Evolutionary conservation across 805 yeast species (phyloP), one percentile per base, ranked within the genome.

Genomic region (Yarrowia sp.): DNA sequence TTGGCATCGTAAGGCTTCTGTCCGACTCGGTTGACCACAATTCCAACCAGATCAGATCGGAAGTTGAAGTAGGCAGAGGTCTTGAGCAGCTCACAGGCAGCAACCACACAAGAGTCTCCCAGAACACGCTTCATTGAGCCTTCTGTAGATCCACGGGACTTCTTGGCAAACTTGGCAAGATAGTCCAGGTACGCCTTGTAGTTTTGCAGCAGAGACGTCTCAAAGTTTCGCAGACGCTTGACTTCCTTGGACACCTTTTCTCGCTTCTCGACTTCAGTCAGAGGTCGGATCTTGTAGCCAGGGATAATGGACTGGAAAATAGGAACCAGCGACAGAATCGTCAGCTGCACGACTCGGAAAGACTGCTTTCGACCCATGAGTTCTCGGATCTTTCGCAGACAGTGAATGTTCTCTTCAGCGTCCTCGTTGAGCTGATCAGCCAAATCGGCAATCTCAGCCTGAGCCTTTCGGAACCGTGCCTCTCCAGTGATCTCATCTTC

Each of bases 241-340:
- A 95, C 88, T 18, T 95, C 99, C 72, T 83, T 89, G 13, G 92
- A 79, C 4, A 91, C 96, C 70, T 86, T 90, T 71, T 91, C 97
- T 67, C 84, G 83, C 74, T 85, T 85, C 74, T 93, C 98, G 0
- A 84, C 76, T 15, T 91, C 98, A 1, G 91, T 81, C 62, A 95
- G 79, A 1, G 96, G 88, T 73, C 97, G 82, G 63, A 93, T 91
- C 67, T 86, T 83, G 75, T 93, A 93, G 8, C 95, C 87, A 1
- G 99, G 99, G 1, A 95, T 86, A 53, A 95, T 83, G 65, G 88
- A 83, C 70, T 90, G 90, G 80, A 90, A 90, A 3, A 91, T 89
- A 0, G 96, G 90, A 2, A 91, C 87, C 67, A 92, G 80, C 0
- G 98, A 87, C 67, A 91, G 77, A 67, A 92, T 77, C 0, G 97